Conservation (phyloP, 148 eudicot genomes). For the Rhododendron molle region DNA sequence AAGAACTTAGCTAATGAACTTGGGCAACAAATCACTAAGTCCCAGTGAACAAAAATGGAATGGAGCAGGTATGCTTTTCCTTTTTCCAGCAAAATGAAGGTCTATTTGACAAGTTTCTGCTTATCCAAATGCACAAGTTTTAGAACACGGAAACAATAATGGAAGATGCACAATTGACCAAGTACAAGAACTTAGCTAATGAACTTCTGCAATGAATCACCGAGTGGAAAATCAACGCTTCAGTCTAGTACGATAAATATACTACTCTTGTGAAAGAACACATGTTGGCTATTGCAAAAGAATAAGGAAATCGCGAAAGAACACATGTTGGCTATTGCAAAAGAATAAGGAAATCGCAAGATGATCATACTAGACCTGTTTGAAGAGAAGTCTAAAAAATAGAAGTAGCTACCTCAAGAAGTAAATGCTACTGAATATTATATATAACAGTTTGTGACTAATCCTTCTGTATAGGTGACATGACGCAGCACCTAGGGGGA, state of each 20-base stretch:
- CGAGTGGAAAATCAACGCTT: background rate
- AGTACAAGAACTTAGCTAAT: background rate
- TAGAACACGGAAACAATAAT: background rate
- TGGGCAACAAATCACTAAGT: background rate
- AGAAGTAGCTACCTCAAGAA: background rate
- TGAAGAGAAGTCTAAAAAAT: background rate
- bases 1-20: background rate
- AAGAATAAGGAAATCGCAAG: background rate
- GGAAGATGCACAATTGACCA: background rate
- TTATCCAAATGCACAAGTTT: background rate
- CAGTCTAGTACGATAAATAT: background rate
- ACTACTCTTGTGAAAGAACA: background rate
- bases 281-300: background rate
- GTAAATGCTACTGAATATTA: background rate
- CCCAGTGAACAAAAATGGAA: conserved; percentile 25
- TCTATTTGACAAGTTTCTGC: background rate
- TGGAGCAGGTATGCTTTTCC: conserved; percentile 33
- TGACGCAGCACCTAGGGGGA: background rate
- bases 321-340: background rate
- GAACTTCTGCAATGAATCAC: background rate
- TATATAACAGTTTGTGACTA: background rate
- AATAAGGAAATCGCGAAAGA: background rate
- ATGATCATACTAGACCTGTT: background rate
- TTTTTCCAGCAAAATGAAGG: background rate
- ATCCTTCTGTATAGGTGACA: background rate